phyloP scores from a whole-genome alignment of 805 yeast species.

The Lipomyces chichibuensis region DNA sequence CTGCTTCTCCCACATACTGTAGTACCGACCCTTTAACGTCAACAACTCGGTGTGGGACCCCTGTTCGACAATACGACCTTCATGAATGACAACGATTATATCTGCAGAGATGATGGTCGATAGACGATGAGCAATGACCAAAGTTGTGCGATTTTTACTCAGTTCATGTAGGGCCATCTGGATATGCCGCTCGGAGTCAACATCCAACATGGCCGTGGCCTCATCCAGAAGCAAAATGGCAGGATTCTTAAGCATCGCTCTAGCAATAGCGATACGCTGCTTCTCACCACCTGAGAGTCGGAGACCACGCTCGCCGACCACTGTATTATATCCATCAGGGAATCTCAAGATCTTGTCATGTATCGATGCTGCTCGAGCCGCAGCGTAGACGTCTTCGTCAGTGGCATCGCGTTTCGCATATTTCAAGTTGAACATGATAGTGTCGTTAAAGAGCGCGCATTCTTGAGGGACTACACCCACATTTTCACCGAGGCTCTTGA shows the following conservation, averaged over 20 bases:
- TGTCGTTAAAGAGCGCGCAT: constrained; percentile 82
- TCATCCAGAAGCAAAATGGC: constrained; percentile 59
- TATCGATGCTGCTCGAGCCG: constrained; percentile 64
- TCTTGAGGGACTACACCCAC: constrained; percentile 92
- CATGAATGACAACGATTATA: constrained; percentile 52
- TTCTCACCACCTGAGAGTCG: constrained; percentile 69
- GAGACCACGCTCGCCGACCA: constrained; percentile 59
- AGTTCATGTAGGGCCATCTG: constrained; percentile 50
- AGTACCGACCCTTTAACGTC: constrained; percentile 26
- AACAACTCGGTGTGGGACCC: constrained; percentile 42
- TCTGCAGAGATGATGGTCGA: constrained; percentile 56
- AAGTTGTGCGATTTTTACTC: constrained; percentile 49
- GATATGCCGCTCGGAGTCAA: constrained; percentile 61
- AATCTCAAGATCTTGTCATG: constrained; percentile 44
- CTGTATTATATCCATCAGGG: constrained; percentile 60
- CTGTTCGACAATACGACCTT: constrained; percentile 51
- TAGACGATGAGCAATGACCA: constrained; percentile 56
- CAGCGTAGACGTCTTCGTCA: constrained; percentile 60
- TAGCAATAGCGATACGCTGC: constrained; percentile 63
- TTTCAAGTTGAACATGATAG: constrained; percentile 75
- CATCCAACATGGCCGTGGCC: constrained; percentile 67
- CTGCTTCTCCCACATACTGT: constrained; percentile 28
- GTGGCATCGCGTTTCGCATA: constrained; percentile 70
- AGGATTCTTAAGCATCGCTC: constrained; percentile 60
- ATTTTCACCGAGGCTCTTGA: constrained; percentile 68